Evolutionary conservation across 441 rosid genomes (phyloP).

Genomic region (Jatropha podagrica): DNA sequence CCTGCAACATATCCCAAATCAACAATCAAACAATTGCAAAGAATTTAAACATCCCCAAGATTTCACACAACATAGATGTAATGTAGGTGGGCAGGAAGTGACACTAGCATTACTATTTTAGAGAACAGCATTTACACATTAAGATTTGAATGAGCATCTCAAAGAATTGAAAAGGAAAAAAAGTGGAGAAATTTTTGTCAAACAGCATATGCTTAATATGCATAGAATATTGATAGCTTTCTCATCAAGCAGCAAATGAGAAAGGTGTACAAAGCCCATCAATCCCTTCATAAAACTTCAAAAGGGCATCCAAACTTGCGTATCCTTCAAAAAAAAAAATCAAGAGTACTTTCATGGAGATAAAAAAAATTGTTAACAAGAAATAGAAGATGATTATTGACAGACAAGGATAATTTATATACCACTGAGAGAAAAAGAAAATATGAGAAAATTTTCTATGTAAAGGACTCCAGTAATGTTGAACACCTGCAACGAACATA

Average conservation of each 20-base stretch:
- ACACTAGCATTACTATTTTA: not conserved
- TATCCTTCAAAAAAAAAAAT: not conserved
- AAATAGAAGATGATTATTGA: not conserved
- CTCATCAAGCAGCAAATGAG: not conserved
- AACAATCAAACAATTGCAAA: constrained; percentile 15
- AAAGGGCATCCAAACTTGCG: not conserved
- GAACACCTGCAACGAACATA: not conserved
- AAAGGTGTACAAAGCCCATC: not conserved
- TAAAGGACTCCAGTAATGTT: not conserved
- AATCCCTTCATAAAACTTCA: not conserved
- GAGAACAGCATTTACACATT: not conserved
- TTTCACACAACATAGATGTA: not conserved
- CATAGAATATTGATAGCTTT: not conserved
- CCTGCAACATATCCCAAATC: constrained; percentile 46
- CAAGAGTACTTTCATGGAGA: not conserved
- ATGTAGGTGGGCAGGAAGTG: not conserved
- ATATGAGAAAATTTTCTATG: not conserved
- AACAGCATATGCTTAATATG: not conserved
- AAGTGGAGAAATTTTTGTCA: not conserved
- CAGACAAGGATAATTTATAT: not conserved
- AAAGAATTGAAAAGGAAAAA: not conserved
- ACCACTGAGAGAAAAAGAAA: not conserved
- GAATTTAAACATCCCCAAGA: constrained; percentile 11
- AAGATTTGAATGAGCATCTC: not conserved
- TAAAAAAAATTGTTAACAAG: not conserved